Conservation (phyloP, 768 basidiomycete genomes). For the Leccinum pellstonianum region DNA sequence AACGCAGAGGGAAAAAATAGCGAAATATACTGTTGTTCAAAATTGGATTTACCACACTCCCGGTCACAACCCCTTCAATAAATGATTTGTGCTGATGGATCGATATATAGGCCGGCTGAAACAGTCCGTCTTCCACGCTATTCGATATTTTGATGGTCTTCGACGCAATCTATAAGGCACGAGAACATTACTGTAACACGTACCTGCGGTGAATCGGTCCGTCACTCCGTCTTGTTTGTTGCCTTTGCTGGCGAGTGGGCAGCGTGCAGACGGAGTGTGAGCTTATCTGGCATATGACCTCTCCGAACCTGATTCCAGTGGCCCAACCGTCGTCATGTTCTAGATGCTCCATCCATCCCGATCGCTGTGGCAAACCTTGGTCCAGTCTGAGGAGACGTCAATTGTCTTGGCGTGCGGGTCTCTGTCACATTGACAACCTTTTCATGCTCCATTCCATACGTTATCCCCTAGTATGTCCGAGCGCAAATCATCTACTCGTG, state of each 20-base stretch:
- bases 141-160: neutral
- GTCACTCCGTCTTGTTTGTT: neutral
- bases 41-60: neutral
- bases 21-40: neutral
- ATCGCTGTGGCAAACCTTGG: no score
- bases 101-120: neutral
- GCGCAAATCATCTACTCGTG: no score
- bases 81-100: neutral
- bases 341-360: no score
- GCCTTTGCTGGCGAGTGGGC: neutral
- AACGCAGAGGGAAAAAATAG: conserved; percentile 31
- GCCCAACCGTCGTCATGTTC: no score
- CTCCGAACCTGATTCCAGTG: no score
- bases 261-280: neutral
- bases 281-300: no score
- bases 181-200: neutral
- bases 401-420: no score
- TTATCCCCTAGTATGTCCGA: no score
- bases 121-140: neutral
- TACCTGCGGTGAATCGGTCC: neutral
- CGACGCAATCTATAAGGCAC: neutral
- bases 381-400: no score
- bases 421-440: no score
- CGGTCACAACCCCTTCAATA: neutral
- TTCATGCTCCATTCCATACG: no score